Evolutionary conservation across 805 yeast genomes (phyloP).

Genomic region (Candida corydali): DNA sequence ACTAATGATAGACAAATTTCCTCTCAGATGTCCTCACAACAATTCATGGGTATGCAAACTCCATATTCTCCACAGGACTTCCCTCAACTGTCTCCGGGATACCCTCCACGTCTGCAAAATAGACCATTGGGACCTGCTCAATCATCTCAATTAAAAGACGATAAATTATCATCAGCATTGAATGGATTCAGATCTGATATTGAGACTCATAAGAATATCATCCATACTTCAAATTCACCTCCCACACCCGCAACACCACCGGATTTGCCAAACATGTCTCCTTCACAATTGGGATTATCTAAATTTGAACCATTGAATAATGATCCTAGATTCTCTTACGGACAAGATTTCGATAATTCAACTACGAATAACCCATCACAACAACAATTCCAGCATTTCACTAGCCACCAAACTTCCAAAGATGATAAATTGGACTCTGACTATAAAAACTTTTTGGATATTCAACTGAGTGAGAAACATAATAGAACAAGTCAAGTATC

Average conservation of each 20-base stretch:
- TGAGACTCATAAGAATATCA: conserved; percentile 18
- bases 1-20: no score
- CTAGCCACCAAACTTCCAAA: conserved; percentile 8
- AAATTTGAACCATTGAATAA: conserved; percentile 9
- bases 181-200: conserved; percentile 26
- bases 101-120: conserved; percentile 6
- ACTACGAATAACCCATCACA: conserved; percentile 7
- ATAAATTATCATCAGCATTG: conserved; percentile 24
- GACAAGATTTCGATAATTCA: conserved; percentile 9
- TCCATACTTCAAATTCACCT: conserved; percentile 12
- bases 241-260: conserved; percentile 9
- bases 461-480: conserved; percentile 1
- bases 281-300: conserved; percentile 14
- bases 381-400: conserved; percentile 15
- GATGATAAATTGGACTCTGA: conserved; percentile 19
- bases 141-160: not conserved
- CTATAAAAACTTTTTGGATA: conserved; percentile 22
- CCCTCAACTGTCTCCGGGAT: not conserved
- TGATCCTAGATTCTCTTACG: conserved; percentile 4
- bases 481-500: conserved; percentile 32
- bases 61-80: not conserved
- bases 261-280: conserved; percentile 11
- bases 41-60: not conserved
- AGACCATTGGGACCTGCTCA: conserved; percentile 3
- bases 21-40: not conserved